A percentile compares a stretch with the other conserved stretches of the same genome.
Evolutionary conservation across 1,284 basidiomycete genomes (phyloP).

Genomic region (Puccinia horiana): DNA sequence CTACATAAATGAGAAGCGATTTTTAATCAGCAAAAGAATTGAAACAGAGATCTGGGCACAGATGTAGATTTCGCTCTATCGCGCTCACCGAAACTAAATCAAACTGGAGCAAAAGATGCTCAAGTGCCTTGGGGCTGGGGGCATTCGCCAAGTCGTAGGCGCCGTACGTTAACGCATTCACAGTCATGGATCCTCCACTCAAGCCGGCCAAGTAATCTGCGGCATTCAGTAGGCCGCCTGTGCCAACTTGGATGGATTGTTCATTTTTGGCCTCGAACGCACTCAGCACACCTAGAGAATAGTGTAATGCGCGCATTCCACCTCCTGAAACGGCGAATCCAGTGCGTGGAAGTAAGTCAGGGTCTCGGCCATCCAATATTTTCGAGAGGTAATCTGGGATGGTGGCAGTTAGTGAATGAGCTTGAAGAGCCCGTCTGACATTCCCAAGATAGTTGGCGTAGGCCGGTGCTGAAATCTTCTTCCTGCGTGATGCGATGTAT

Average conservation of each 20-base stretch:
- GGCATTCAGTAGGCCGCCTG: slow-evolving; percentile 70
- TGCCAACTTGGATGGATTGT: slow-evolving; percentile 65
- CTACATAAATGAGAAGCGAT: not conserved
- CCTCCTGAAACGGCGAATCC: slow-evolving; percentile 42
- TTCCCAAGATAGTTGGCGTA: slow-evolving; percentile 27
- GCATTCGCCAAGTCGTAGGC: not conserved
- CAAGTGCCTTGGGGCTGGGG: not conserved
- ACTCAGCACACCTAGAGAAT: slow-evolving; percentile 66
- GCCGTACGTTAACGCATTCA: slow-evolving; percentile 5
- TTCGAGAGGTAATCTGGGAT: slow-evolving; percentile 24
- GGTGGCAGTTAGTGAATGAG: not conserved
- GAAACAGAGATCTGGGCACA: not conserved
- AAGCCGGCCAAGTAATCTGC: slow-evolving; percentile 32
- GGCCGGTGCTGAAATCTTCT: slow-evolving; percentile 13
- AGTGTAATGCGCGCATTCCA: slow-evolving; percentile 67
- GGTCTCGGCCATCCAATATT: not conserved
- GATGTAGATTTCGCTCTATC: too few relatives aligned
- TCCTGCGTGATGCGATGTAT: slow-evolving; percentile 19
- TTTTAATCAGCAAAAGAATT: not conserved
- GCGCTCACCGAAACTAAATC: slow-evolving; percentile 35
- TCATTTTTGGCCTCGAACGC: slow-evolving; percentile 67
- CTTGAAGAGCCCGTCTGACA: slow-evolving; percentile 11
- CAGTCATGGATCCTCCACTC: slow-evolving; percentile 41
- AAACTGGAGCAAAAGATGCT: slow-evolving; percentile 11
- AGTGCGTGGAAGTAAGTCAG: slow-evolving; percentile 19